Evolutionary conservation across 2,329 filamentous ascomycete species (phyloP).

Genomic region (Fusarium siculi): DNA sequence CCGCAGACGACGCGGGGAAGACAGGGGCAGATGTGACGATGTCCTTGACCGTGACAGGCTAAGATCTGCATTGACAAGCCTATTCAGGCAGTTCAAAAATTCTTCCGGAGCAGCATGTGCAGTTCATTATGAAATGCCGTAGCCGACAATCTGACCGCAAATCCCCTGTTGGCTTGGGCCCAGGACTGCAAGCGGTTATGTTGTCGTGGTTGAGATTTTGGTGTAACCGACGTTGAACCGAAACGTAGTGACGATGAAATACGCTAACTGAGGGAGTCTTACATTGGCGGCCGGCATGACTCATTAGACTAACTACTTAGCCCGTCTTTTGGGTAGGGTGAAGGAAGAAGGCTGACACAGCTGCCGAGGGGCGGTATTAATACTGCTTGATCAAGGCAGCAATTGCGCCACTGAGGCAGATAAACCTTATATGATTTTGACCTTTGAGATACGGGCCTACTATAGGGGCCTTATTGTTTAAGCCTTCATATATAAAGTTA

Average conservation of each 20-base stretch:
- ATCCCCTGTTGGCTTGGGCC: fast-evolving
- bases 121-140: fast-evolving
- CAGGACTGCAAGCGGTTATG: fast-evolving
- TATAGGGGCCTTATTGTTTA: neutral
- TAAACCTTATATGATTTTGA: neutral
- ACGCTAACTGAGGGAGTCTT: neutral
- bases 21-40: neutral
- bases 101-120: neutral
- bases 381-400: neutral
- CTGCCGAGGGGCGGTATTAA: neutral
- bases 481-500: neutral
- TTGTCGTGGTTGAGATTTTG: neutral
- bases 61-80: neutral
- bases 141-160: neutral
- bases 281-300: neutral
- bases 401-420: neutral
- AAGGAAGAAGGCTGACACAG: neutral
- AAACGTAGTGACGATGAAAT: fast-evolving
- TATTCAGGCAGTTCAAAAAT: neutral
- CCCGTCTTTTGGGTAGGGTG: neutral
- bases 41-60: fast-evolving
- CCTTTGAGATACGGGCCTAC: neutral
- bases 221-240: neutral
- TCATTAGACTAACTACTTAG: too few relatives aligned
- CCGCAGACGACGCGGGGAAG: conserved; percentile 15